Base-by-base conservation (phyloP, 2,329 filamentous ascomycete genomes). In the Diaporthe ilicicola region DNA sequence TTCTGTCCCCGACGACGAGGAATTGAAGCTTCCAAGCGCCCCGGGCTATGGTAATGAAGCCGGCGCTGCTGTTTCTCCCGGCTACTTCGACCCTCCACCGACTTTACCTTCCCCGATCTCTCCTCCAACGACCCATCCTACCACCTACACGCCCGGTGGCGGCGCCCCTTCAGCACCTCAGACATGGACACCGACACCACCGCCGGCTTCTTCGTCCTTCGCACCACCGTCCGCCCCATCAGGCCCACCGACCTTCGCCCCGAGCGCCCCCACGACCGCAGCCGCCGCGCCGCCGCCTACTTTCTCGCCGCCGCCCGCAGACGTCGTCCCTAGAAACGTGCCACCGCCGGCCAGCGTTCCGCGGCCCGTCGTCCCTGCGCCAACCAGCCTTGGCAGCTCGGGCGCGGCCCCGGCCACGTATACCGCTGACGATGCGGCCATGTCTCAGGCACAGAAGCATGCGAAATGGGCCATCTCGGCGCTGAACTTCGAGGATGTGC, bases 401-500 rank as follows among this genome's bases (percentile, higher is more conserved):
- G 51, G 32, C 42, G 32, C 44, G 37, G 64, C 66, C 62, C 50
- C 68, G 29, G 71, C 66, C 22, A 70, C 67, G 17, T 77, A 77
- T 29, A 74, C 74, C 3, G 74, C 81, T 39, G 94, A 97, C 74
- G 92, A 94, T 74, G 84, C 87, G 71, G 86, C 92, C 0, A 92
- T 98, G 44, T 84, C 89, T 44, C 88, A 91, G 76, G 95, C 96
- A 5, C 94, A 97, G 80, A 99, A 98, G 79, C 96, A 98, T 83
- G 95, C 95, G 2, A 94, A 94, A 77, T 99, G 94, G 94, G 96
- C 96, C 0, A 97, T 98, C 51, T 98, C 95, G 13, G 96, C 96
- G 0, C 83, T 99, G 59, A 97, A 98, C 77, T 99, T 99, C 81
- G 96, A 99, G 76, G 96, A 99, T 79, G 93, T 97, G 1, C 87